Base-by-base conservation (phyloP, 768 basidiomycete species). In the Russula compacta region DNA sequence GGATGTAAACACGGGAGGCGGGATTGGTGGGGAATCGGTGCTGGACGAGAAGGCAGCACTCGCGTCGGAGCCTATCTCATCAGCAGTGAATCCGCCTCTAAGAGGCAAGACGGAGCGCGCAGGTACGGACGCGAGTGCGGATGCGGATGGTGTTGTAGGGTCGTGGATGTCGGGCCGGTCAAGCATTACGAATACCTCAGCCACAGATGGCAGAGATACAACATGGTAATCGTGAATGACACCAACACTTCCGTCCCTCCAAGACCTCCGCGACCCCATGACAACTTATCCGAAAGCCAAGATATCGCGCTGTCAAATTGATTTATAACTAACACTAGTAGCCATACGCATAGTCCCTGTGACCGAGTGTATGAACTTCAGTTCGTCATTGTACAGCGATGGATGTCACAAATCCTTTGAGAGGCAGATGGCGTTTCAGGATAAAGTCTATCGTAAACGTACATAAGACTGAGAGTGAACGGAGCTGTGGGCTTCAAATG, bases 91-190 rank as follows among this genome's bases (percentile, higher is more conserved):
- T 40, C 7, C 54, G n/a, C 36, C 58, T 46, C 12, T n/a, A 38
- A 44, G 35, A 38, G 50, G 43, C 15, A 61, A 57, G 36, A 33
- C 50, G 43, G 60, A 55, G 15, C 39, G 42, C 8, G 29, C 17
- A n/a, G 19, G n/a, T 53, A 7, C 36, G 49, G 60, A 50, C 21
- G 40, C 49, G 43, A 33, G 36, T 42, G 38, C 46, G n/a, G 56
- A 43, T 51, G 33, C 10, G 1, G 53, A 32, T 42, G 40, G 10
- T 8, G 35, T 29, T 33, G 51, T 47, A 12, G 61, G 56, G 15
- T 62, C 61, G 38, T 62, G 56, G 56, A 49, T 36, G 56, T 58
- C 61, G 35, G 51, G 56, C 61, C 56, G 39, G 51, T 47, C 61
- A 19, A 62, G 61, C 24, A 36, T 53, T 12, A 58, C 55, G 0